These are phyloP conservation scores for Plantago lanceolata DNA, from an alignment of 305 asterid species.

Conservation along the genomic window DNA sequence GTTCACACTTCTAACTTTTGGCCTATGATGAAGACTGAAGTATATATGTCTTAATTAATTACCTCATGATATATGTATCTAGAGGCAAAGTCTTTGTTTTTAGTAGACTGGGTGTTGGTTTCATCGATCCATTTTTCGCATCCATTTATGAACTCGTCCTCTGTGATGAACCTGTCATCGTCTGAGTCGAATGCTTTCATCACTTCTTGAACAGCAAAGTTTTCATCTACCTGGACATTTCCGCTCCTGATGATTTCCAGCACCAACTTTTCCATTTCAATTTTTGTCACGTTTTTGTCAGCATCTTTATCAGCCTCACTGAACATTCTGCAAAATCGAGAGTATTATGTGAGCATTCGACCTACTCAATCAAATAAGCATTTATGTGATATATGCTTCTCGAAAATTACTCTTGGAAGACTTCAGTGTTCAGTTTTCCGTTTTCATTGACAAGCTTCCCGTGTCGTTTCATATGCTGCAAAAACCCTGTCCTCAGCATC, in stretches of 20 bases:
- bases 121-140: slow-evolving; percentile 40
- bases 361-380: background rate
- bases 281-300: slow-evolving; percentile 25
- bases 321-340: slow-evolving; percentile 38
- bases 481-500: slow-evolving; percentile 31
- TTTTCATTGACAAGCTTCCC: slow-evolving; percentile 38
- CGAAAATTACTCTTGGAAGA: slow-evolving; percentile 30
- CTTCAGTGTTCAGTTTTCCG: slow-evolving; percentile 35
- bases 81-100: slow-evolving; percentile 23
- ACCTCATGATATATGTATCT: slow-evolving; percentile 40
- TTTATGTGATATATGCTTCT: background rate
- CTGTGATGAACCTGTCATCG: slow-evolving; percentile 29
- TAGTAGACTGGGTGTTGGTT: slow-evolving; percentile 25
- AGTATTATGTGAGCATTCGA: background rate
- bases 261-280: slow-evolving; percentile 40
- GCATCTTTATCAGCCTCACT: slow-evolving; percentile 33
- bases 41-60: slow-evolving; percentile 1
- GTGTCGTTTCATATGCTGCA: slow-evolving; percentile 37
- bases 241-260: slow-evolving; percentile 33
- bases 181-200: slow-evolving; percentile 35
- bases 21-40: background rate
- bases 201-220: slow-evolving; percentile 35
- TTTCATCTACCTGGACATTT: slow-evolving; percentile 28
- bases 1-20: background rate
- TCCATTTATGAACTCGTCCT: slow-evolving; percentile 45